These are phyloP conservation scores for Pythium brachiatum DNA, from an alignment of 352 stramenopile species.

Conservation along the genomic window DNA sequence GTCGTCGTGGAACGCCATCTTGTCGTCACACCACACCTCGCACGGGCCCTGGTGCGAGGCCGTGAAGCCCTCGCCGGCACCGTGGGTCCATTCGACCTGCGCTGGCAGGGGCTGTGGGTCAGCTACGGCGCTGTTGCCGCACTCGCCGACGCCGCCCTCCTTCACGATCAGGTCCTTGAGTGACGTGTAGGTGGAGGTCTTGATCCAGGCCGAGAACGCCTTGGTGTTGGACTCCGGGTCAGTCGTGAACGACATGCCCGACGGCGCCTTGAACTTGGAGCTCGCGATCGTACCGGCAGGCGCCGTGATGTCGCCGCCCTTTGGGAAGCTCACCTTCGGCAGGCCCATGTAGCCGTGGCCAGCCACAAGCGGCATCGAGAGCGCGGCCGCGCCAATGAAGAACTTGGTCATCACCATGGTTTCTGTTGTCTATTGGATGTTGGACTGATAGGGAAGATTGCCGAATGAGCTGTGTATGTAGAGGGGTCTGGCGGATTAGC, in stretches of 20 bases:
- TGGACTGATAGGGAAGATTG: constrained; percentile 12
- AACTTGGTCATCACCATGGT: constrained; percentile 7
- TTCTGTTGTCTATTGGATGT: background rate
- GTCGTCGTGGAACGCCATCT: constrained; percentile 30
- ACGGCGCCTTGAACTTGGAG: background rate
- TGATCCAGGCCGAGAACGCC: constrained; percentile 6
- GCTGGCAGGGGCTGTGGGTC: background rate
- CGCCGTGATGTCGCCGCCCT: background rate
- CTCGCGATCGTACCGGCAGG: background rate
- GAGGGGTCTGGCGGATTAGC: background rate
- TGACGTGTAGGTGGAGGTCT: constrained; percentile 8
- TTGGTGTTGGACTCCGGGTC: constrained; percentile 7
- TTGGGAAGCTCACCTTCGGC: background rate
- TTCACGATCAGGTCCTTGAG: constrained; percentile 1
- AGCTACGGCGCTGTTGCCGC: background rate
- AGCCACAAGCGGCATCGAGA: background rate
- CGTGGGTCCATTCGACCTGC: constrained; percentile 36
- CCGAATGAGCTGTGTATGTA: constrained; percentile 8
- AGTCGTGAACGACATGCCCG: constrained; percentile 2
- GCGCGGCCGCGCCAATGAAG: background rate
- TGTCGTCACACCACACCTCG: constrained; percentile 41
- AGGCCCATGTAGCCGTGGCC: constrained; percentile 8
- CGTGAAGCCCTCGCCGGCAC: constrained; percentile 24
- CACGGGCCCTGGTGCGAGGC: constrained; percentile 41
- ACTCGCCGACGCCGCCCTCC: background rate